Conservation (phyloP, 2,329 filamentous ascomycete genomes). For the Nemania sp. region DNA sequence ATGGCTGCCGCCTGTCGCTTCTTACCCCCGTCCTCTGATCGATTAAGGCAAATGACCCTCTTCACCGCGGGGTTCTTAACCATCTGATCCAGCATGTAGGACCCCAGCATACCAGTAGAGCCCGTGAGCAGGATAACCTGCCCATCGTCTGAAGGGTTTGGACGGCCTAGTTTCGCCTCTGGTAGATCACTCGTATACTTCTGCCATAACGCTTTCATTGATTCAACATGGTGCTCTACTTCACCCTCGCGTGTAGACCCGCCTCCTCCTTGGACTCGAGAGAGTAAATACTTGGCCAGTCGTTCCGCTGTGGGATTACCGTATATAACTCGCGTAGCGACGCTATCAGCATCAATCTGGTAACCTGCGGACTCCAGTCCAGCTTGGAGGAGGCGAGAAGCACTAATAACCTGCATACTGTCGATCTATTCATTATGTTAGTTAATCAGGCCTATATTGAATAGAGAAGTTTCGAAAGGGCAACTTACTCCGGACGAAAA, state of each 20-base stretch:
- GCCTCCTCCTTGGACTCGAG: constrained; percentile 39
- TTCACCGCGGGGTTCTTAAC: constrained; percentile 51
- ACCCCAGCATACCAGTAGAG: constrained; percentile 62
- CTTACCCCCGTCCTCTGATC: constrained; percentile 56
- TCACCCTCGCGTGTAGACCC: constrained; percentile 17
- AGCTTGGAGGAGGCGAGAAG: constrained; percentile 52
- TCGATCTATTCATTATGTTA: constrained; percentile 48
- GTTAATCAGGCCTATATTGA: neutral
- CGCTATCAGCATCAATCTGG: constrained; percentile 51
- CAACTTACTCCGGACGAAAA: constrained; percentile 53
- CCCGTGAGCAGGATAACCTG: constrained; percentile 61
- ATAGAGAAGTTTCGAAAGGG: neutral
- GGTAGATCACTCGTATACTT: constrained; percentile 53
- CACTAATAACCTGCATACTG: constrained; percentile 57
- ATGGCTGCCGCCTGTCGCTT: constrained; percentile 55
- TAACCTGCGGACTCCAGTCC: constrained; percentile 51
- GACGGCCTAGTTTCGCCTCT: constrained; percentile 42
- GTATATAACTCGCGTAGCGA: constrained; percentile 57
- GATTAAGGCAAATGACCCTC: constrained; percentile 63
- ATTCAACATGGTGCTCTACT: constrained; percentile 44
- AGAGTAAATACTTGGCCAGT: constrained; percentile 53
- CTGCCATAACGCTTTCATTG: constrained; percentile 52
- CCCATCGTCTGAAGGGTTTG: constrained; percentile 49
- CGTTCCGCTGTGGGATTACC: constrained; percentile 53
- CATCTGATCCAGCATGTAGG: constrained; percentile 59